phyloP scores from a whole-genome alignment of 208 protist genomes.

The Leishmania amazonensis region DNA sequence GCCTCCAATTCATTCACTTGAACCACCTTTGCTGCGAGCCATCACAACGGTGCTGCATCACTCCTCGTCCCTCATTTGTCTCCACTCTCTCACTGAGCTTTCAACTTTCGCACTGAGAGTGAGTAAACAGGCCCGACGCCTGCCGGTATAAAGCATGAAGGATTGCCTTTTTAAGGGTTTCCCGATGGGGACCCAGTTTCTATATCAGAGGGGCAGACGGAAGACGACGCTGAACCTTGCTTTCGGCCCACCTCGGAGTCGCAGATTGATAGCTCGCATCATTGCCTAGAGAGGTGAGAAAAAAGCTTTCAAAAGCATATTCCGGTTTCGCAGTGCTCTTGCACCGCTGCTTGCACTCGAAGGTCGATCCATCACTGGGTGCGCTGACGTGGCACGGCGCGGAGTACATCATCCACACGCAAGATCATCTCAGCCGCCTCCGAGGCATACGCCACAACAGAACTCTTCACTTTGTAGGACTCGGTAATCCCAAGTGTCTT shows the following conservation, averaged over 20 bases:
- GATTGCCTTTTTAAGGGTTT: background rate
- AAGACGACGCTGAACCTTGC: background rate
- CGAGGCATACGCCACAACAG: constrained; percentile 95
- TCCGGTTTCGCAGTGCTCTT: too few relatives aligned
- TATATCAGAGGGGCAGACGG: background rate
- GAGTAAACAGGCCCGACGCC: background rate
- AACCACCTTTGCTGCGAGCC: background rate
- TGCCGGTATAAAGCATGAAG: background rate
- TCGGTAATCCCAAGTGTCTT: constrained; percentile 97
- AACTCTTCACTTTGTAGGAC: constrained; percentile 97
- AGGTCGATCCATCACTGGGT: constrained; percentile 37
- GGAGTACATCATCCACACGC: constrained; percentile 98
- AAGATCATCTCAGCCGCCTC: constrained; percentile 99
- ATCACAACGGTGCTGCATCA: background rate
- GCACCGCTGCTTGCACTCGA: background rate
- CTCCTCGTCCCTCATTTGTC: background rate
- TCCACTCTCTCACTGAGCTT: background rate
- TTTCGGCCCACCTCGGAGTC: background rate
- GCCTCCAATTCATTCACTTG: too few relatives aligned
- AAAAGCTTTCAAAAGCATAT: background rate
- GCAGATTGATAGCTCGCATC: background rate
- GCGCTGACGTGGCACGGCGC: constrained; percentile 93
- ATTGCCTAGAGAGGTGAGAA: background rate
- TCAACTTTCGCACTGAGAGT: background rate
- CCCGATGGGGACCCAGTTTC: background rate